Base-by-base conservation (phyloP, 805 yeast genomes). In the Candida orba region DNA sequence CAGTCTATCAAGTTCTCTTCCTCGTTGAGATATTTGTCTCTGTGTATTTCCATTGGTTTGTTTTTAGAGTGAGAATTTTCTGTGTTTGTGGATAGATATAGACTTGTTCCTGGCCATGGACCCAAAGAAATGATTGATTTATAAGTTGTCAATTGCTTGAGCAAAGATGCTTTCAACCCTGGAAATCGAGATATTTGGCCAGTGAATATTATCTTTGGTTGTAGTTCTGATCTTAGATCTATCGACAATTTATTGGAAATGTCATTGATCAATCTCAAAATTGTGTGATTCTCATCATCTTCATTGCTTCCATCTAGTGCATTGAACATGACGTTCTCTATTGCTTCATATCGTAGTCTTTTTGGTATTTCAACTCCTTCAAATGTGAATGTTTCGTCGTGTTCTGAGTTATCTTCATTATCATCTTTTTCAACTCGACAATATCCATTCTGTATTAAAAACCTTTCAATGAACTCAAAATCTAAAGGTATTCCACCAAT, bases 71-170 rank as follows among this genome's bases (percentile, higher is more conserved):
- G 46, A 18, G 52, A 39, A 5, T 56, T 39, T 56, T 49, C 47
- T 4, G 51, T 38, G 0, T 54, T 37, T 1, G 59, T 52, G 17
- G 60, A 52, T 23, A 57, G 47, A 34, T 54, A 58, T 2, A 58
- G 40, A 36, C 62, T 57, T 3, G 59, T 51, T 7, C 62, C 62
- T 31, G 49, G 44, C 59, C 59, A 58, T 1, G 60, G 37, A 1
- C 59, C 60, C 25, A 56, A 34, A 1, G 54, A 34, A 9, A 39
- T 40, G 2, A 57, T 50, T 8, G 46, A 36, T 13, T 33, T 39
- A 8, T 27, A 42, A 12, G 34, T 40, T 1, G 39, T 23, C 1
- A 57, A 25, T 17, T 52, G 47, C 2, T 42, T 18, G 9, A 58
- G n/a, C 1, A 58, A 22, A 2, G 51, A 31, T 3, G 47, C 9